Evolutionary conservation across 2,329 filamentous ascomycete species (phyloP).

Genomic region (Penicillium hesseltinei): DNA sequence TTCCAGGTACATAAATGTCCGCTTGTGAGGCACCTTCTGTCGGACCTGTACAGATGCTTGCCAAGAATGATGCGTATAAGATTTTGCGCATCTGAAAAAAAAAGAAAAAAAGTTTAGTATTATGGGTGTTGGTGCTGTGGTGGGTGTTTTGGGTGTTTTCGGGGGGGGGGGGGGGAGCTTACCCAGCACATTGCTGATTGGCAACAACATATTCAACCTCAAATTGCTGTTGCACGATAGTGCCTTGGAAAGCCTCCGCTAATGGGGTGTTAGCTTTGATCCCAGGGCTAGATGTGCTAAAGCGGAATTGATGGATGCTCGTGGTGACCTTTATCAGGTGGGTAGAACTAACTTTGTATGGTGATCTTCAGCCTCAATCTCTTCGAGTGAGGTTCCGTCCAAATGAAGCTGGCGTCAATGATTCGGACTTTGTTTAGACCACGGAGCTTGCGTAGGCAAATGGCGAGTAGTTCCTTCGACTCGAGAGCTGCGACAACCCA

Average conservation of each 20-base stretch:
- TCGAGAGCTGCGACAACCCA: constrained; percentile 86
- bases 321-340: too few species aligned
- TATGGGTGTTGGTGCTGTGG: too few species aligned
- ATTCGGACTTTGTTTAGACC: constrained; percentile 88
- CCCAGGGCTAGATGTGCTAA: not conserved
- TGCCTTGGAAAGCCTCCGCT: constrained; percentile 63
- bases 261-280: constrained; percentile 59
- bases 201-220: constrained; percentile 91
- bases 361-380: constrained; percentile 94
- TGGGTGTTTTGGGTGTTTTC: too few species aligned
- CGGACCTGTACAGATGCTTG: constrained; percentile 88
- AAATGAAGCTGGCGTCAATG: constrained; percentile 93
- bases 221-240: constrained; percentile 85
- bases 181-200: constrained; percentile 81
- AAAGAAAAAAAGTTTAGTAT: too few species aligned
- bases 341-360: constrained; percentile 44
- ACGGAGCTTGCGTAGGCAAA: constrained; percentile 84
- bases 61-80: constrained; percentile 65
- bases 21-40: constrained; percentile 95
- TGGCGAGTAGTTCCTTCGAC: constrained; percentile 84
- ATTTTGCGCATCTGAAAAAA: not conserved
- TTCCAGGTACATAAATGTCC: constrained; percentile 79
- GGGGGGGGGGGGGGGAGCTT: not conserved
- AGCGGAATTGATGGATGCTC: not conserved
- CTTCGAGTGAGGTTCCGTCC: constrained; percentile 95